Evolutionary conservation across 139 green algal genomes (phyloP).

Genomic region (Ettlia oleoabundans): DNA sequence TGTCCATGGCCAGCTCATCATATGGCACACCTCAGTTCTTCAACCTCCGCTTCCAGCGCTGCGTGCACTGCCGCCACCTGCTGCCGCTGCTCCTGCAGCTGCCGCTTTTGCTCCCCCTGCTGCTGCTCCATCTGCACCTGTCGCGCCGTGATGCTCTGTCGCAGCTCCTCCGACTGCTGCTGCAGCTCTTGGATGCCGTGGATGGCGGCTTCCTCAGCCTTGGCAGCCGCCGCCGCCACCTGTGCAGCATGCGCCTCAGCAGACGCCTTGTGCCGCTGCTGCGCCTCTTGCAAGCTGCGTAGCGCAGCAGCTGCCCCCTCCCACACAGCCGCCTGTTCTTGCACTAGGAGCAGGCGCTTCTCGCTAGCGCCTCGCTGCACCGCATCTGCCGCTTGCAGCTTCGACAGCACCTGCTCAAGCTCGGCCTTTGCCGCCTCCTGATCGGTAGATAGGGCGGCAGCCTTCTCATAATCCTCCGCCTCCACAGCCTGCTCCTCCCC

Average conservation of each 20-base stretch:
- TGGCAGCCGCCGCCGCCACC: background rate
- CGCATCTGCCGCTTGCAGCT: slow-evolving; percentile 28
- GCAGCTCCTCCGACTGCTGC: background rate
- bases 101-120: background rate
- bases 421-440: slow-evolving; percentile 8
- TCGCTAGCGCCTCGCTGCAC: background rate
- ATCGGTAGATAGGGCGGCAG: background rate
- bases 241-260: background rate
- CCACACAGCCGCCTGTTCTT: slow-evolving; percentile 16
- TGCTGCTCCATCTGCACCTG: background rate
- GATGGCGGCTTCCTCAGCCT: background rate
- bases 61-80: background rate
- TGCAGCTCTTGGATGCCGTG: slow-evolving; percentile 6
- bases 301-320: slow-evolving; percentile 22
- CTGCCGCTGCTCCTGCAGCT: slow-evolving; percentile 19
- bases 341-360: slow-evolving; percentile 25
- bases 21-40: slow-evolving; percentile 30
- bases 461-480: slow-evolving; percentile 22
- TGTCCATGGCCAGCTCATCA: background rate
- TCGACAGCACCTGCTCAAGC: background rate
- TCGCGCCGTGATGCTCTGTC: background rate
- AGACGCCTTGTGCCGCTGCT: background rate
- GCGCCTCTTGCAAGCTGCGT: background rate
- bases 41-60: slow-evolving; percentile 41
- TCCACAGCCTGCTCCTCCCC: slow-evolving; percentile 13